Base-by-base conservation (phyloP, 495 filamentous ascomycete species). In the Penicillium herquei region DNA sequence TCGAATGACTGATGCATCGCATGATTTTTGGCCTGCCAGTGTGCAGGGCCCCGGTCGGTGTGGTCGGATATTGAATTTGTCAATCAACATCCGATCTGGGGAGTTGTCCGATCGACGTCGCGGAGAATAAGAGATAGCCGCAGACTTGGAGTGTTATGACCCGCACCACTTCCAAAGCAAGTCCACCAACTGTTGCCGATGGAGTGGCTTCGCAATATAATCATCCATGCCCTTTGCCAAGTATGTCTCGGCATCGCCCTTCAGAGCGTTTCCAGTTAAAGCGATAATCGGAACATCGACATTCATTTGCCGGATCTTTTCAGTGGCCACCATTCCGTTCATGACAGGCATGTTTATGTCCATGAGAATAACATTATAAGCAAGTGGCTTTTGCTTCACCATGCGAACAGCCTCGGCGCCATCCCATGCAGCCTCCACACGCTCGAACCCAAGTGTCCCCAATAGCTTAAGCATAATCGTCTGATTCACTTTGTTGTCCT, bases 331-430 rank as follows among this genome's bases (percentile, higher is more conserved):
- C 33, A 89, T 69, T 5, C 87, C 87, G 52, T 88, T 81, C 74
- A 90, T 81, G 0, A 90, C 68, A 0, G 88, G 88, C 88, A 92
- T 91, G 55, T 78, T 83, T 49, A 91, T 84, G 55, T 89, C 85
- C 73, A 78, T 78, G 40, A 87, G 62, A 6, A 87, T 78, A 12
- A 81, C 37, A 49, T 83, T 76, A 58, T 83, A 87, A 0, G 74
- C 63, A 0, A 78, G 57, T 0, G 78, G 77, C 41, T 79, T 76
- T 51, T 76, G 70, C 10, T 73, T 76, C 3, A 83, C 70, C 66
- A 81, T 67, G 3, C 71, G 64, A 0, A 86, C 81, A 0, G 84
- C 84, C 61, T 85, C 78, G 8, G 71, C 66, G 2, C 84, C 84
- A 63, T 87, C 76, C 56, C 72, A 73, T 3, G 79, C 84, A 3